Base-by-base conservation (phyloP, 129 eudicot genomes). In the Lactuca saligna region DNA sequence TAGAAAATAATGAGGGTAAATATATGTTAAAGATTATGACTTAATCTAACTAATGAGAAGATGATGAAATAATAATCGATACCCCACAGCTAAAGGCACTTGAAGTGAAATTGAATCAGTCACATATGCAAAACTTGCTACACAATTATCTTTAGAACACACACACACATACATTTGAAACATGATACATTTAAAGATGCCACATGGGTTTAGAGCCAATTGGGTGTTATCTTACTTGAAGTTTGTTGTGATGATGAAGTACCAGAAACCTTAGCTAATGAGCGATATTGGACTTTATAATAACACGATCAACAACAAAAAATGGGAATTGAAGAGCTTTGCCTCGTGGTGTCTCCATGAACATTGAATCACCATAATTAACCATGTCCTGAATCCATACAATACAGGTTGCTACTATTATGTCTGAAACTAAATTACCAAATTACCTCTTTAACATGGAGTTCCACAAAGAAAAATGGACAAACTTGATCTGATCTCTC, bases 271-370 rank as follows among this genome's bases (percentile, higher is more conserved):
- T 86, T 91, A 31, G 88, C 95, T 10, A 91, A 83, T 5, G 98
- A 91, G 6, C 98, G 98, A 69, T 91, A 91, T 56, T 91, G 97
- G 83, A 91, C 59, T 73, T 91, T 91, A 91, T 91, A 14, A 88
- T 80, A 77, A 91, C 97, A 9, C 96, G 78, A 39, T 91, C 97
- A 33, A 86, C 75, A 25, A 88, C 83, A 7, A 68, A 74, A 68
- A 88, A 86, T 38, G 97, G 97, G 68, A 88, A 91, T 72, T 91
- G 97, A 68, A 88, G 91, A 20, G 96, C 96, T 80, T 74, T 91
- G 68, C 84, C 91, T 72, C 96, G 75, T 33, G 81, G 73, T 38
- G 73, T 70, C 61, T 88, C 91, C 53, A 20, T 57, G 61, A 71
- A 72, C 42, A 78, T 33, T 57, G 78, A 68, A 80, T 83, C 96